phyloP scores from a whole-genome alignment of 306 rosid species.

The Vicia villosa region DNA sequence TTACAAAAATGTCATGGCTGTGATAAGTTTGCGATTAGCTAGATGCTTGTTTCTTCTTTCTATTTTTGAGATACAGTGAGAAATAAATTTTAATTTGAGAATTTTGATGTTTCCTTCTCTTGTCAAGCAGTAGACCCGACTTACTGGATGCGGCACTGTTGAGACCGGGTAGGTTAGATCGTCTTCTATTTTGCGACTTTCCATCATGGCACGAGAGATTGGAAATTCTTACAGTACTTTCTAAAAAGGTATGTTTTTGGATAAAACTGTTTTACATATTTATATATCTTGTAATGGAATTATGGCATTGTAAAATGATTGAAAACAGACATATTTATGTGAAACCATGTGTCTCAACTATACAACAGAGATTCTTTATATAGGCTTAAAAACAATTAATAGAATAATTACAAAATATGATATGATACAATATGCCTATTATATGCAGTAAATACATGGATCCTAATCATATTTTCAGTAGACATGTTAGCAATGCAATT shows the following conservation, averaged over 20 bases:
- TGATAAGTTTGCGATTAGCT: slow-evolving; percentile 16
- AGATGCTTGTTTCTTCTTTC: slow-evolving; percentile 17
- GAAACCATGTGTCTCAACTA: neutral
- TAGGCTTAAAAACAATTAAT: neutral
- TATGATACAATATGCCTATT: neutral
- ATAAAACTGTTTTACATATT: slow-evolving; percentile 13
- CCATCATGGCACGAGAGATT: slow-evolving; percentile 78
- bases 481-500: slow-evolving; percentile 16
- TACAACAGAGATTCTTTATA: neutral
- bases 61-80: slow-evolving; percentile 19
- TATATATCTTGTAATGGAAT: neutral
- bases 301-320: neutral
- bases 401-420: neutral
- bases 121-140: slow-evolving; percentile 94
- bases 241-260: slow-evolving; percentile 66
- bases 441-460: neutral
- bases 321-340: neutral
- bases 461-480: neutral
- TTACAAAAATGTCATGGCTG: slow-evolving; percentile 12
- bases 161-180: slow-evolving; percentile 97
- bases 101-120: slow-evolving; percentile 40
- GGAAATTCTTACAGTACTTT: slow-evolving; percentile 85
- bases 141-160: slow-evolving; percentile 93
- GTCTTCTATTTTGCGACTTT: slow-evolving; percentile 91
- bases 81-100: slow-evolving; percentile 11